Evolutionary conservation across 1,284 basidiomycete species (phyloP), one percentile per base, ranked within the genome.

Genomic region (Ceraceosorus guamensis): DNA sequence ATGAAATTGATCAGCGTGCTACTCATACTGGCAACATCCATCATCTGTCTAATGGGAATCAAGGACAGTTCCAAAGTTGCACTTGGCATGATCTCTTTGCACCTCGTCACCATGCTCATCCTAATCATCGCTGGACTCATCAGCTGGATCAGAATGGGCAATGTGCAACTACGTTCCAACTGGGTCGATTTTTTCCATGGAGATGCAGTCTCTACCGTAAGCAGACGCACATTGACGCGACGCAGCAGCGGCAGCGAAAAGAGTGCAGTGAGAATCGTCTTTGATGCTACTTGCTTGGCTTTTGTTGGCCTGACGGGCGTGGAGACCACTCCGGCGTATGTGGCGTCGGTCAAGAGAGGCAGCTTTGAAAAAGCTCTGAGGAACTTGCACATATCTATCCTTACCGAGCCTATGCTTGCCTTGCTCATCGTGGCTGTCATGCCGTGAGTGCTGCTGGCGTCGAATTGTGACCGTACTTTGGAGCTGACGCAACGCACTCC

Each of bases 241-340:
- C 24, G 24, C 24, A 24, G 3, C 24, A 3, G 24, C 24, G 24
- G 24, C 24, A 53, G 59, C 5, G 63, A 60, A 48, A 64, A 62
- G 43, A 56, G 58, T 7, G 59, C 61, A 2, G 64, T 60, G 4
- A 32, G 61, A n/a, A 59, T 57, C 34, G 50, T 69, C 41, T 69
- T 67, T 50, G 65, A 67, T 33, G 65, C 61, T 24, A 49, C 60
- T 33, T 63, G 62, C 41, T 57, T 66, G 11, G 65, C 61, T 31
- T 69, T 69, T 59, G 65, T 69, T 24, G 67, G 67, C 16, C 50
- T 69, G 30, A 69, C 67, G 8, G 67, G 67, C 5, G 53, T 69
- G 55, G 67, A 69, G 50, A 66, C 60, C 54, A 65, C 57, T 37
- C 63, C 63, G 2, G 61, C 63, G 33, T 69, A 69, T 57, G 62